phyloP scores from a whole-genome alignment of 2,329 filamentous ascomycete species.

The Gnomoniopsis sp. region DNA sequence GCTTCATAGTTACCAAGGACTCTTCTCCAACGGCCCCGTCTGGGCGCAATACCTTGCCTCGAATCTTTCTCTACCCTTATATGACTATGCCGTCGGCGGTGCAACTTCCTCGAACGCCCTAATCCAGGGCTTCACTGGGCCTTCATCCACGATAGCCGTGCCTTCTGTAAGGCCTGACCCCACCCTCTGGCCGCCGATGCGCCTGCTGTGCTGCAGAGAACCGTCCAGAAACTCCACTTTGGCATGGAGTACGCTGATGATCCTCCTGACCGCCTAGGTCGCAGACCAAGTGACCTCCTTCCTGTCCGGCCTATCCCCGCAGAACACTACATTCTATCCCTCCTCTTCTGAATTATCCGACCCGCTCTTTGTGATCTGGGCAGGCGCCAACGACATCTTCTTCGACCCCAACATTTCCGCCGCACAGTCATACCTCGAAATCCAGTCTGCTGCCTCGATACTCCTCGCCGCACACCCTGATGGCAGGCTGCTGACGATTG shows the following conservation, averaged over 20 bases:
- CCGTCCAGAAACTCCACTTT: too few species aligned
- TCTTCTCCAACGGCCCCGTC: slow-evolving; percentile 6
- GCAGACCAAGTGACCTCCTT: slow-evolving; percentile 1
- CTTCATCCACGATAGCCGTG: neutral
- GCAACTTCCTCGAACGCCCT: slow-evolving; percentile 7
- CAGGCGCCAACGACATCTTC: slow-evolving; percentile 6
- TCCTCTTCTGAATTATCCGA: neutral
- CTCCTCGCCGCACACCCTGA: neutral
- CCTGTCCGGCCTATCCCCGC: neutral
- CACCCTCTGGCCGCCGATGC: too few species aligned
- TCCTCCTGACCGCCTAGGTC: neutral
- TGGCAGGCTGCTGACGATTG: neutral
- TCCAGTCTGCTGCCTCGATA: neutral
- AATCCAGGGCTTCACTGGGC: slow-evolving; percentile 12
- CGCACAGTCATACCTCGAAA: neutral
- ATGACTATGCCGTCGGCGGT: slow-evolving; percentile 1
- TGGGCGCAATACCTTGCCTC: neutral
- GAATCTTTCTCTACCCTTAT: slow-evolving; percentile 1
- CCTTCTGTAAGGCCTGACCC: neutral
- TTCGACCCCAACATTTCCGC: neutral
- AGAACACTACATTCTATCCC: neutral
- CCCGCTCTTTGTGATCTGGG: neutral
- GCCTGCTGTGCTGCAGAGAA: too few species aligned
- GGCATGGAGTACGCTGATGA: too few species aligned
- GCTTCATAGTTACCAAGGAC: neutral